Base-by-base conservation (phyloP, 345 rosid genomes). In the Syzygium oleosum region DNA sequence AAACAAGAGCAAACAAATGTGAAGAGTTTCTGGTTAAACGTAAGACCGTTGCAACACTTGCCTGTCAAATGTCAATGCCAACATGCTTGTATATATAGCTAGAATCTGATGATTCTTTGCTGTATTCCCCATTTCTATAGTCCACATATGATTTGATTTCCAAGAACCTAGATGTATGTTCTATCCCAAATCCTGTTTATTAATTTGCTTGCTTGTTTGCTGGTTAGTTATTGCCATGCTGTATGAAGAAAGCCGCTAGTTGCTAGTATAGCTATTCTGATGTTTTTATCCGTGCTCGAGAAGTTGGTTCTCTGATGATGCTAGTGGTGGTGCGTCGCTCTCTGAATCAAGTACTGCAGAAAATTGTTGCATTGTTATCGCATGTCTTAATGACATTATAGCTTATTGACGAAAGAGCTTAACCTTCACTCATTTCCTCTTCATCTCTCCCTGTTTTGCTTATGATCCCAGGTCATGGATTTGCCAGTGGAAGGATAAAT, bases 401-500 rank as follows among this genome's bases (percentile, higher is more conserved):
- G 51, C 77, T 5, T 86, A 38, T 46, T 87, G 52, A 86, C 12
- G 83, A 41, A 52, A 73, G 80, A 34, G 49, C 25, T 73, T 21
- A 19, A 73, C 80, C 80, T 17, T 9, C 38, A 34, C 34, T 73
- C 22, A 51, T 65, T 77, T 85, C 85, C 54, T 49, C 78, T 79
- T 85, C 49, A 17, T 73, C 49, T 58, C 51, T n/a, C 15, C 43
- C 38, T 52, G 29, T 23, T 85, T 85, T 80, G 34, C 43, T 88
- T 86, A 46, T 90, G 59, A 84, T 87, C 88, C 89, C 88, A 95
- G 98, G 97, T 88, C 90, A 84, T 85, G 98, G 94, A 84, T 97
- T 96, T 94, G 95, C 94, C 79, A 87, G 93, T 10, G 97, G 98
- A 89, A 93, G 90, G 89, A 93, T 96, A 91, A 92, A 87, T 88